phyloP scores from a whole-genome alignment of 2,329 filamentous ascomycete genomes.

The Ascochyta pisi region DNA sequence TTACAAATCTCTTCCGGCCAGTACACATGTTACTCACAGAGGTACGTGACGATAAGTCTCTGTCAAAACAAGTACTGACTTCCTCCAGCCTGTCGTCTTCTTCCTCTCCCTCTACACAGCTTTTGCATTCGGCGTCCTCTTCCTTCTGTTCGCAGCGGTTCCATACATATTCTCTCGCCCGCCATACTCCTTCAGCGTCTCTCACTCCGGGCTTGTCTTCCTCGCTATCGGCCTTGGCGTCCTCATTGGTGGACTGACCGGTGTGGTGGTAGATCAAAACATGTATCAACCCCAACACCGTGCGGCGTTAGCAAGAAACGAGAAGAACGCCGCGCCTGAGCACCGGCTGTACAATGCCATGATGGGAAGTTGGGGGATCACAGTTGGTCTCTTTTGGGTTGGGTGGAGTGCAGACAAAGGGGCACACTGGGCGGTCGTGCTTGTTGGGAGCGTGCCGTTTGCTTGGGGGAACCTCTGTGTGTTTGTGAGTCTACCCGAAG shows the following conservation, averaged over 20 bases:
- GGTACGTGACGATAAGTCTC: slow-evolving; percentile 17
- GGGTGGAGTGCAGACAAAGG: slow-evolving; percentile 61
- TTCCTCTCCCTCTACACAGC: slow-evolving; percentile 46
- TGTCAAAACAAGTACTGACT: background rate
- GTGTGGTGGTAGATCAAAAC: slow-evolving; percentile 44
- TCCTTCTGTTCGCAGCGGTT: slow-evolving; percentile 47
- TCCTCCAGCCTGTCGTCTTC: slow-evolving; percentile 39
- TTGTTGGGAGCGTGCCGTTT: slow-evolving; percentile 62
- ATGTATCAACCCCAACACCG: slow-evolving; percentile 47
- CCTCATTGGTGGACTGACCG: slow-evolving; percentile 33
- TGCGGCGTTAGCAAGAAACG: slow-evolving; percentile 35
- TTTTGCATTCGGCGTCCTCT: slow-evolving; percentile 46
- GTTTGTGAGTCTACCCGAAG: slow-evolving; percentile 55
- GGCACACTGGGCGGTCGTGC: slow-evolving; percentile 60
- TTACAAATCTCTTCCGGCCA: slow-evolving; percentile 58
- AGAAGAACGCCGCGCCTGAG: slow-evolving; percentile 57
- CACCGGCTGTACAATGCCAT: slow-evolving; percentile 66
- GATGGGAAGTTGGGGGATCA: slow-evolving; percentile 62
- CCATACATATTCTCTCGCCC: slow-evolving; percentile 42
- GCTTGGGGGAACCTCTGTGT: slow-evolving; percentile 67
- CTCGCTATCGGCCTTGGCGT: slow-evolving; percentile 45
- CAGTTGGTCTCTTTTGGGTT: slow-evolving; percentile 66
- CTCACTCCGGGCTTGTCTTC: slow-evolving; percentile 43
- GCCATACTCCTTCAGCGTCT: slow-evolving; percentile 39
- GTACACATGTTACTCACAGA: slow-evolving; percentile 54